Evolutionary conservation across 2,329 filamentous ascomycete genomes (phyloP).

Genomic region (Paracorniculantispora psalliotae): DNA sequence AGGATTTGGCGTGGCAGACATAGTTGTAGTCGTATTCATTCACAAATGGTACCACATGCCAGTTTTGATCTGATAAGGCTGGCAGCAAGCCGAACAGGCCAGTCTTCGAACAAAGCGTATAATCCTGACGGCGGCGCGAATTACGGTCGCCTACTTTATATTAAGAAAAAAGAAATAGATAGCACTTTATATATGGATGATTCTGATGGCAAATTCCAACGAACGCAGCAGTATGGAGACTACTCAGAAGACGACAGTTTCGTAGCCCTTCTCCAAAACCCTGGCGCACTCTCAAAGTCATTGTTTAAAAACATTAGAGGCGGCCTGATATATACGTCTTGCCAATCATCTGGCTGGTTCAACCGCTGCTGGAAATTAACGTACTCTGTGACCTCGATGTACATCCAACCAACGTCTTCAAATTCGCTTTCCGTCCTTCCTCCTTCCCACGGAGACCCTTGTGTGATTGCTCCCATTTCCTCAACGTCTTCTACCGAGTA

Average conservation of each 20-base stretch:
- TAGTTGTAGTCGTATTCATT: no score
- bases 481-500: background rate
- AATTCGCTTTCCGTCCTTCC: constrained; percentile 11
- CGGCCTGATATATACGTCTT: constrained; percentile 6
- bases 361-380: constrained; percentile 6
- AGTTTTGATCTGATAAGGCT: no score
- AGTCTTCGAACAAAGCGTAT: no score
- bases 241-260: no score
- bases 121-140: no score
- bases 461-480: background rate
- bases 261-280: constrained; percentile 3
- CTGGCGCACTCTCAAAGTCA: background rate
- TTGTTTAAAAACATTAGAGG: background rate
- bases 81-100: no score
- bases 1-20: background rate
- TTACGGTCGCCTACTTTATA: no score
- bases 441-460: constrained; percentile 5
- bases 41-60: no score
- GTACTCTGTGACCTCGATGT: constrained; percentile 9
- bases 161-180: no score
- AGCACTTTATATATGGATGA: no score
- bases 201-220: no score
- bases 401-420: constrained; percentile 15
- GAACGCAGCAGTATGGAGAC: no score
- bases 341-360: background rate